Percentiles rank a stretch among this genome's conserved stretches.
phyloP scores from a whole-genome alignment of 1,284 basidiomycete genomes.

The Melampsora larici-populina region DNA sequence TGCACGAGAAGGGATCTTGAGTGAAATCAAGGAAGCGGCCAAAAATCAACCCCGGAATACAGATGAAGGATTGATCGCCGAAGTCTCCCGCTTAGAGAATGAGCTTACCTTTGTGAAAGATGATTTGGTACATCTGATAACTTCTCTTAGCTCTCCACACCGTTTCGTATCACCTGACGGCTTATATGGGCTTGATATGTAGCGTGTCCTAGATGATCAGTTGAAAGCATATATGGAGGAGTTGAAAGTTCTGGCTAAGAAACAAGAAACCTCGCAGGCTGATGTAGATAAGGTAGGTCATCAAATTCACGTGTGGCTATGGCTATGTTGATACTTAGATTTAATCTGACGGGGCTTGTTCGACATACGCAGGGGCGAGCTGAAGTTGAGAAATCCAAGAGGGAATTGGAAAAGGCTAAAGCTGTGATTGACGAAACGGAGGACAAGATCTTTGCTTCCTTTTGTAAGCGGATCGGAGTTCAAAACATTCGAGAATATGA shows the following conservation, averaged over 20 bases:
- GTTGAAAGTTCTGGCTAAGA: constrained; percentile 61
- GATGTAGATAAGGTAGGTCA: constrained; percentile 64
- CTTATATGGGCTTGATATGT: constrained; percentile 46
- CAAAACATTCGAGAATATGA: constrained; percentile 89
- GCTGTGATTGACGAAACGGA: constrained; percentile 70
- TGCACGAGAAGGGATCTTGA: constrained; percentile 64
- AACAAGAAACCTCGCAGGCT: constrained; percentile 68
- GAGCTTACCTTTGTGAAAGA: constrained; percentile 70
- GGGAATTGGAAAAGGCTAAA: constrained; percentile 63
- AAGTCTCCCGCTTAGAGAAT: constrained; percentile 75
- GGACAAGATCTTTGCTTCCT: constrained; percentile 71
- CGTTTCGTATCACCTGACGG: too few relatives aligned
- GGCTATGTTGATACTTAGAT: not conserved
- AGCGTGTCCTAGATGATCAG: constrained; percentile 55
- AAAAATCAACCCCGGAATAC: constrained; percentile 76
- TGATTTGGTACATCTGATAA: constrained; percentile 65
- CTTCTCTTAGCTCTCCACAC: not conserved
- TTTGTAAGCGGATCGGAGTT: constrained; percentile 79
- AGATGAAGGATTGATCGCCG: constrained; percentile 74
- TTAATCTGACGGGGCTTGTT: not conserved
- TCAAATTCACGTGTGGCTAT: not conserved
- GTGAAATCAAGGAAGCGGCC: constrained; percentile 75
- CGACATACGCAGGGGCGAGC: not conserved
- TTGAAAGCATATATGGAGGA: constrained; percentile 61
- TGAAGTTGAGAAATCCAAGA: constrained; percentile 59